Percentiles rank a stretch among this genome's conserved stretches.
Conservation (phyloP, 495 filamentous ascomycete species). For the Achaetomiella virescens region DNA sequence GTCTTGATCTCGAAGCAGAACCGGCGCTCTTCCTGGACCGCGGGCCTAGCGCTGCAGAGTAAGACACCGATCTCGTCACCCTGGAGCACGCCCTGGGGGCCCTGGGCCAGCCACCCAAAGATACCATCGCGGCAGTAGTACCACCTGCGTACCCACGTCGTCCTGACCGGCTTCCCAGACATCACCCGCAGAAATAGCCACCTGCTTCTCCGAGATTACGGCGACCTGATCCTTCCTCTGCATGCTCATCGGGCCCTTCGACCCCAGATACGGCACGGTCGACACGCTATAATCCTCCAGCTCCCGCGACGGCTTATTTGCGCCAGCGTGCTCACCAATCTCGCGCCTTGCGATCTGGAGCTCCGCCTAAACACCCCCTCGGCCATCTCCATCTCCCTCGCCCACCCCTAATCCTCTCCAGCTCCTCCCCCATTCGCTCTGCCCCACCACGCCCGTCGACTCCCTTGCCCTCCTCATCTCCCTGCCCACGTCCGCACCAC, state of each 20-base stretch:
- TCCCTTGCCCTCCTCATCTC: constrained; percentile 50
- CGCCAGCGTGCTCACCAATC: constrained; percentile 73
- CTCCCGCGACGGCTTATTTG: constrained; percentile 74
- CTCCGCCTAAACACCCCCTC: constrained; percentile 74
- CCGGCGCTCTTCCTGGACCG: constrained; percentile 84
- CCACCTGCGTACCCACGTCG: constrained; percentile 85
- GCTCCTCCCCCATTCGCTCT: constrained; percentile 58
- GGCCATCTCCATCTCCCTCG: constrained; percentile 80
- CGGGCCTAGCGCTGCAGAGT: constrained; percentile 84
- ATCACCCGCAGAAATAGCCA: constrained; percentile 83
- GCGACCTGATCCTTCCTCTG: constrained; percentile 41
- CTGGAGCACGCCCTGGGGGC: constrained; percentile 81
- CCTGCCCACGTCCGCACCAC: constrained; percentile 70
- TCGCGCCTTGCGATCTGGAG: constrained; percentile 70
- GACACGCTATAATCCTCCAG: constrained; percentile 86
- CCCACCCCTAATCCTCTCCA: constrained; percentile 91
- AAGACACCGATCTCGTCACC: constrained; percentile 94
- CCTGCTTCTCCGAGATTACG: constrained; percentile 67
- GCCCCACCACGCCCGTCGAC: constrained; percentile 37
- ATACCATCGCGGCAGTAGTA: constrained; percentile 92
- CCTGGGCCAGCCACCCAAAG: constrained; percentile 92
- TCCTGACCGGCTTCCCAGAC: constrained; percentile 80
- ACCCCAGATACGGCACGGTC: constrained; percentile 78
- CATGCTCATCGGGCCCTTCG: constrained; percentile 56
- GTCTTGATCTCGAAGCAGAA: constrained; percentile 99